Evolutionary conservation across 768 basidiomycete genomes (phyloP).

Genomic region (Terana coerulea): DNA sequence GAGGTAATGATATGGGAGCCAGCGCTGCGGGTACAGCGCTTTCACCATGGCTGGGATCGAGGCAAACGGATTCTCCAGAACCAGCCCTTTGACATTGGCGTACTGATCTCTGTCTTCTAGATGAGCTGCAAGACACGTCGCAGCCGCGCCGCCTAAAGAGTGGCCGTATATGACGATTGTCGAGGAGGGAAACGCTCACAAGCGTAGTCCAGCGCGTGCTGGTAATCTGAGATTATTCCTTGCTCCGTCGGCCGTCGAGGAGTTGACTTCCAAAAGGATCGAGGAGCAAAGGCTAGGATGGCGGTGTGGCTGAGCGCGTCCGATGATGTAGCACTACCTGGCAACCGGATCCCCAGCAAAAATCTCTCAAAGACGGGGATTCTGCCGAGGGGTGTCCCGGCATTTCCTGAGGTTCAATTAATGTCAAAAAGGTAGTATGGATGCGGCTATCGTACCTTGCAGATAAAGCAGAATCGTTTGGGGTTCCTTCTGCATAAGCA

Average conservation of each 20-base stretch:
- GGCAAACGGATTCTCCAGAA: constrained; percentile 49
- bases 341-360: constrained; percentile 18
- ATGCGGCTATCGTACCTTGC: constrained; percentile 28
- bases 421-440: not conserved
- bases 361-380: constrained; percentile 39
- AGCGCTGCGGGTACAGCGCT: constrained; percentile 43
- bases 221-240: constrained; percentile 40
- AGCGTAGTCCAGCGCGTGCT: constrained; percentile 28
- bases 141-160: constrained; percentile 44
- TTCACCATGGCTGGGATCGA: constrained; percentile 44
- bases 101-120: constrained; percentile 1
- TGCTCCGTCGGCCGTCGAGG: constrained; percentile 33
- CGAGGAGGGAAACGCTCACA: constrained; percentile 30
- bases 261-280: constrained; percentile 49
- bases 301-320: constrained; percentile 6
- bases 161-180: constrained; percentile 42
- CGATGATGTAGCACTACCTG: not conserved
- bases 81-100: constrained; percentile 31
- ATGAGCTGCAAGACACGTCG: constrained; percentile 35
- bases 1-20: constrained; percentile 50
- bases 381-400: constrained; percentile 45
- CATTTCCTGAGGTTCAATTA: constrained; percentile 35
- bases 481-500: not conserved
- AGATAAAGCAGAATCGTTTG: constrained; percentile 31
- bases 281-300: constrained; percentile 41